Conservation (phyloP, 1,284 basidiomycete genomes). For the Jaminaea rosea region DNA sequence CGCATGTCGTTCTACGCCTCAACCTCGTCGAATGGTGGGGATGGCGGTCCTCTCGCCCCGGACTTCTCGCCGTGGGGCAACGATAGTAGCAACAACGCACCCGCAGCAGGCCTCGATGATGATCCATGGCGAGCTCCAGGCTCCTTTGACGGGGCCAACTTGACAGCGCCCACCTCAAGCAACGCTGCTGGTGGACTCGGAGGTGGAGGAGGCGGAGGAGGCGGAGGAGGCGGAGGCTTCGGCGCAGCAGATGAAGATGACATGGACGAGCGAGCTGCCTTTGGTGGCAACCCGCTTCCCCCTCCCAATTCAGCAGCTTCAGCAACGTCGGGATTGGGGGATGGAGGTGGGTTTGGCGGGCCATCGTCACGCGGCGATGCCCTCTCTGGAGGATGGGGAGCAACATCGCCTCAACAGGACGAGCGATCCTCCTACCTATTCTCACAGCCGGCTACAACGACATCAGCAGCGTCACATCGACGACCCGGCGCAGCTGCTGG, state of each 20-base stretch:
- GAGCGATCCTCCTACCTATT: neutral
- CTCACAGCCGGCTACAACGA: neutral
- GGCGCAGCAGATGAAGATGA: neutral
- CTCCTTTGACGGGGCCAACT: neutral
- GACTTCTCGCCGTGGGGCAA: neutral
- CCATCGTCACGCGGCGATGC: neutral
- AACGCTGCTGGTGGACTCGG: neutral
- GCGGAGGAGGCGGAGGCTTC: neutral
- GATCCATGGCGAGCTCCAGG: neutral
- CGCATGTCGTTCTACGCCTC: slow-evolving; percentile 2
- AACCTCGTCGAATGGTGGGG: neutral
- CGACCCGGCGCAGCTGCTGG: too few species aligned
- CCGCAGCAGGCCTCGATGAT: neutral
- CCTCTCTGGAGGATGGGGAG: neutral
- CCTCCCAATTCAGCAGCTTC: neutral
- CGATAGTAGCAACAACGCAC: too few species aligned
- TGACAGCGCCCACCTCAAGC: neutral
- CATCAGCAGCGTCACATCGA: too few species aligned
- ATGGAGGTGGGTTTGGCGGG: neutral
- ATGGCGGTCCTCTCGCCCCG: neutral
- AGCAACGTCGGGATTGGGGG: neutral
- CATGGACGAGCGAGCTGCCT: neutral
- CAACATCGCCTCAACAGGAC: neutral
- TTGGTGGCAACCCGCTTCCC: neutral
- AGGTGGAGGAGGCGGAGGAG: neutral